Evolutionary conservation across 495 filamentous ascomycete genomes (phyloP).

Genomic region (Parmelia sp.): DNA sequence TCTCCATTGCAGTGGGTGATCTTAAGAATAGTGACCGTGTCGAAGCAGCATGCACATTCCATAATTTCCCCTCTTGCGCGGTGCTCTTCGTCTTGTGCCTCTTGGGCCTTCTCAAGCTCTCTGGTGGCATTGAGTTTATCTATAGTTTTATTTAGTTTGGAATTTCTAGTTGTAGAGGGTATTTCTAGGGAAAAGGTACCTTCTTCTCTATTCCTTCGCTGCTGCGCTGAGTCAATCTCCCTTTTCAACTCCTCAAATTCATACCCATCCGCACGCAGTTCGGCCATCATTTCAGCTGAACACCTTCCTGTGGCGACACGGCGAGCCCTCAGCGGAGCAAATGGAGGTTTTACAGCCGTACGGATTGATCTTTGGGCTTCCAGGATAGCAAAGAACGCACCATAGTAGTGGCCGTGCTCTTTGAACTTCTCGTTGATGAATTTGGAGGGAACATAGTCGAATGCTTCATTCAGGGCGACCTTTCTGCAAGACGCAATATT

Average conservation of each 20-base stretch:
- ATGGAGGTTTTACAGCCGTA: constrained; percentile 27
- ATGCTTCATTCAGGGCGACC: constrained; percentile 41
- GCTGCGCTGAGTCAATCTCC: constrained; percentile 34
- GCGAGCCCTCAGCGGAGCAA: constrained; percentile 29
- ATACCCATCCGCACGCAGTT: constrained; percentile 25
- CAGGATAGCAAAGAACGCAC: constrained; percentile 41
- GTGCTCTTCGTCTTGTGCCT: constrained; percentile 42
- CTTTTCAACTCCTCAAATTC: constrained; percentile 25
- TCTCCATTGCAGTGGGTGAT: constrained; percentile 60
- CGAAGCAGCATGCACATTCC: constrained; percentile 68
- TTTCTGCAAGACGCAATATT: constrained; percentile 26
- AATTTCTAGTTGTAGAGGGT: not conserved
- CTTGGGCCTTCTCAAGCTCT: constrained; percentile 37
- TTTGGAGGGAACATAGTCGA: constrained; percentile 38
- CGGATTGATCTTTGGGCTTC: constrained; percentile 34
- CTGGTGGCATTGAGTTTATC: constrained; percentile 19
- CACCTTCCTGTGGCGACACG: constrained; percentile 20
- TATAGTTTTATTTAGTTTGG: not conserved
- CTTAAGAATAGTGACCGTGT: constrained; percentile 56
- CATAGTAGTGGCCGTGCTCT: constrained; percentile 38
- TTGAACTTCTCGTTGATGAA: constrained; percentile 41
- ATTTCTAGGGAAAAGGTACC: constrained; percentile 8
- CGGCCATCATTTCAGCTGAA: constrained; percentile 20
- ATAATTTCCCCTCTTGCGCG: constrained; percentile 35
- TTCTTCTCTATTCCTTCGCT: constrained; percentile 26